These are phyloP conservation scores for Dissophora globulifera DNA, from an alignment of 192 early-diverging fungal species.

Conservation along the genomic window DNA sequence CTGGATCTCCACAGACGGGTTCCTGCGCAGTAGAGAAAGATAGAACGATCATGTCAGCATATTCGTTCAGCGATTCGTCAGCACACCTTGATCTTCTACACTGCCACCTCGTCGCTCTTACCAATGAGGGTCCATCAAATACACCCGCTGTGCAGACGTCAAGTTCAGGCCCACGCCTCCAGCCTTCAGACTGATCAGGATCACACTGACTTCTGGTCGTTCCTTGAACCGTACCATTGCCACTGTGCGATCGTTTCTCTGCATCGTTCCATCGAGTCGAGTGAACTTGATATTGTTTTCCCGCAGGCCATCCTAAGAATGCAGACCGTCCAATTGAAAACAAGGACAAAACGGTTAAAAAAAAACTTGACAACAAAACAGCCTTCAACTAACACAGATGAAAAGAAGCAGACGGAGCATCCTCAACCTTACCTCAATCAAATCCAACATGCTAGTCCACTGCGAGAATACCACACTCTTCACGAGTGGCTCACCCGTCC, in stretches of 20 bases:
- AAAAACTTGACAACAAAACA: no score
- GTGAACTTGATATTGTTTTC: constrained; percentile 67
- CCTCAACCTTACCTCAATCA: constrained; percentile 66
- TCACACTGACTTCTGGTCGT: constrained; percentile 58
- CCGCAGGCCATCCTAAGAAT: constrained; percentile 59
- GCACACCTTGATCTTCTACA: no score
- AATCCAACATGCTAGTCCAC: constrained; percentile 87
- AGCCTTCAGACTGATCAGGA: constrained; percentile 77
- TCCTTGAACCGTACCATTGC: constrained; percentile 69
- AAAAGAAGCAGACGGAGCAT: no score
- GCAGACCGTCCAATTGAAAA: background rate
- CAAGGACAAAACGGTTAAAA: no score
- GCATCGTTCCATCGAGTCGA: constrained; percentile 83
- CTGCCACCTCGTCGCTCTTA: constrained; percentile 20
- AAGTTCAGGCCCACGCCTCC: constrained; percentile 85
- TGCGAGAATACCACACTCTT: constrained; percentile 97
- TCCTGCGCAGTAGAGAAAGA: no score
- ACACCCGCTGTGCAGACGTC: constrained; percentile 74
- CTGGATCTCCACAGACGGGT: constrained; percentile 82
- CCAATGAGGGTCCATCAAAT: constrained; percentile 70
- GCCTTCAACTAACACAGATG: no score
- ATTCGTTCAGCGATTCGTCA: no score
- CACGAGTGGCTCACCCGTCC: constrained; percentile 15
- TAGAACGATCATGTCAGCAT: constrained; percentile 46
- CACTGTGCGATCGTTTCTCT: constrained; percentile 63